These are phyloP conservation scores for Aspergillus ibericus DNA, from an alignment of 2,329 filamentous ascomycete species.

Conservation along the genomic window DNA sequence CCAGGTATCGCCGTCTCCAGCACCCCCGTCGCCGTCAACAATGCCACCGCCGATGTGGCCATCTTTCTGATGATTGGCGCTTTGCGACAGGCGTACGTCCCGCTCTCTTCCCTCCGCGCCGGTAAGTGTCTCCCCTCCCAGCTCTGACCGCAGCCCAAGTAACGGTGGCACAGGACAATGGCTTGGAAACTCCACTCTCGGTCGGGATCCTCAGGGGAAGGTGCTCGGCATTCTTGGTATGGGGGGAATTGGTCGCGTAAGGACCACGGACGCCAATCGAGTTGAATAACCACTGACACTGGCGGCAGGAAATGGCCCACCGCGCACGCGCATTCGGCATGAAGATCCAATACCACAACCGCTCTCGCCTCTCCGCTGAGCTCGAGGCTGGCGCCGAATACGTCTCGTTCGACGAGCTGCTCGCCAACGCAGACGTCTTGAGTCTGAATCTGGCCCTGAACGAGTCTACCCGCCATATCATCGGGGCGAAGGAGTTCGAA, in stretches of 20 bases:
- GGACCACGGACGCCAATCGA: conserved; percentile 2
- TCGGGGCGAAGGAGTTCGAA: conserved; percentile 45
- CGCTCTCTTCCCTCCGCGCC: conserved; percentile 42
- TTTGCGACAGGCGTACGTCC: conserved; percentile 45
- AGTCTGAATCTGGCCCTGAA: conserved; percentile 49
- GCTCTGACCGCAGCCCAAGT: neutral
- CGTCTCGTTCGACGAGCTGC: conserved; percentile 48
- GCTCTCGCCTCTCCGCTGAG: conserved; percentile 41
- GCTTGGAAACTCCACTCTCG: conserved; percentile 43
- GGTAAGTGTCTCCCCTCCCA: conserved; percentile 26
- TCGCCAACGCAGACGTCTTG: conserved; percentile 48
- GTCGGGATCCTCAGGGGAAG: conserved; percentile 49
- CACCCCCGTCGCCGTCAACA: conserved; percentile 48
- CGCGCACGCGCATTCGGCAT: conserved; percentile 49
- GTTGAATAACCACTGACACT: neutral
- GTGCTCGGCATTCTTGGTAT: conserved; percentile 49
- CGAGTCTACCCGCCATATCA: conserved; percentile 47
- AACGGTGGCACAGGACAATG: conserved; percentile 35
- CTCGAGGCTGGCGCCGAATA: conserved; percentile 45
- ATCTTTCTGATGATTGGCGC: conserved; percentile 52
- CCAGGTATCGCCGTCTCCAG: conserved; percentile 45
- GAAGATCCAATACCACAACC: conserved; percentile 51
- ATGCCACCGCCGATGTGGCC: conserved; percentile 49
- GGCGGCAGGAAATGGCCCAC: conserved; percentile 45
- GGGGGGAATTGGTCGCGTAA: conserved; percentile 50